phyloP scores from a whole-genome alignment of 805 yeast species.

The Wickerhamomyces strasburgensis region DNA sequence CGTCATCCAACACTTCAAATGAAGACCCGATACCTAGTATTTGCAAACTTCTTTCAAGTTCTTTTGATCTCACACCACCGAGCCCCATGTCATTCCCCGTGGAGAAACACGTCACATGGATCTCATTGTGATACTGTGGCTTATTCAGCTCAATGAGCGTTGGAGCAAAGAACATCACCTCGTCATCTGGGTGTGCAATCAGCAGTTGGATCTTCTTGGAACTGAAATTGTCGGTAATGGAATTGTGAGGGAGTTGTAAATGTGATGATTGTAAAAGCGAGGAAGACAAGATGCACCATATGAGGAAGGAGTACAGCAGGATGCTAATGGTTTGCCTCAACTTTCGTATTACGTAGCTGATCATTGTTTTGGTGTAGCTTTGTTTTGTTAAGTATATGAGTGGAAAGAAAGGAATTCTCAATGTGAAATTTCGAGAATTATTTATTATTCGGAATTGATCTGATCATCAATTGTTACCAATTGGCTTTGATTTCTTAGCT shows the following conservation, averaged over 20 bases:
- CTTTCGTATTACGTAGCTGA: neutral
- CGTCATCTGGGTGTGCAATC: slow-evolving; percentile 98
- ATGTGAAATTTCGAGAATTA: too few species aligned
- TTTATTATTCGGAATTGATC: too few species aligned
- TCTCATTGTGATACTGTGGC: slow-evolving; percentile 41
- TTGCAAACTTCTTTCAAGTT: slow-evolving; percentile 50
- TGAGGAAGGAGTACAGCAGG: neutral
- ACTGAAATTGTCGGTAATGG: neutral
- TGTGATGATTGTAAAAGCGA: slow-evolving; percentile 1
- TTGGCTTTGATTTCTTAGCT: too few species aligned
- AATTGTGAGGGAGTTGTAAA: neutral
- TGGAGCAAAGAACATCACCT: slow-evolving; percentile 95
- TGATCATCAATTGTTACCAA: too few species aligned
- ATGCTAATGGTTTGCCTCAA: neutral
- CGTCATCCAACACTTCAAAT: slow-evolving; percentile 41
- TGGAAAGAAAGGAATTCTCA: too few species aligned
- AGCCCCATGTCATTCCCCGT: slow-evolving; percentile 73
- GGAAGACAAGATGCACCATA: slow-evolving; percentile 3
- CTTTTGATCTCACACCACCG: slow-evolving; percentile 59
- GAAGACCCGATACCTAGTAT: slow-evolving; percentile 43
- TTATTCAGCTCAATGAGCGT: slow-evolving; percentile 50
- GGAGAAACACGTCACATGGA: slow-evolving; percentile 67
- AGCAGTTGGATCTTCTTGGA: slow-evolving; percentile 39
- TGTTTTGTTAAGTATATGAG: too few species aligned
- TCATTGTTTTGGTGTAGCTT: neutral